Base-by-base conservation (phyloP, 176 grass and related monocot genomes). In the Carex cristatella region DNA sequence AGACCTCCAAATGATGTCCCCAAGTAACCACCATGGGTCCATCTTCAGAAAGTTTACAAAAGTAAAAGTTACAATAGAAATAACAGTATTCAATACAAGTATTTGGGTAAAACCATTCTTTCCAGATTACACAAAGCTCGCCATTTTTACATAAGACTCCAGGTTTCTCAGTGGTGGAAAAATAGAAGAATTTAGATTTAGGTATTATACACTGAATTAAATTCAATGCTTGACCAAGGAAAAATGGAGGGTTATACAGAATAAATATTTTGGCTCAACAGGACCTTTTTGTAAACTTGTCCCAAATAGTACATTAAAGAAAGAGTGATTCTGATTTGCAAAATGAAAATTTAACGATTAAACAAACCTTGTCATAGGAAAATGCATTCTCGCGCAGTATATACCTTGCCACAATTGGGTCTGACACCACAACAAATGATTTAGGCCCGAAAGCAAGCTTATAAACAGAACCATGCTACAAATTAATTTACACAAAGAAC, bases 371-470 rank as follows among this genome's bases (percentile, higher is more conserved):
- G 74, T 98, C 93, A 51, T 98, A 95, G 57, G 60, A 89, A 87
- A 98, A 98, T 85, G 95, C 95, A 84, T 92, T 98, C 88, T 98
- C 95, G 58, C 95, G 83, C 44, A 98, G 88, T 80, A 98, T 89
- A 85, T 95, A 91, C 51, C 93, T 93, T 66, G 95, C 93, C 40
- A 98, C 93, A 83, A 95, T 90, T 23, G 95, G 95, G 84, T 98
- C 95, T 57, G 95, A 98, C 55, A 95, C 88, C n/a, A 98, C 95
- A 51, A 95, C 93, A 85, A 98, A 98, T 81, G 95, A 65, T 88
- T 98, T 98, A 27, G 95, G 95, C 56, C 95, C 93, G 84, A 98
- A 98, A 79, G 93, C 93, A 70, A 98, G 92, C 87, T 95, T 98
- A 79, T 95, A 98, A 79, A 98, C 91, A 33, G 95, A 94, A 73